A percentile compares a stretch with the other conserved stretches of the same genome.
These are phyloP conservation scores for Trichoderma koningii DNA, from an alignment of 2,329 filamentous ascomycete species.

Conservation along the genomic window DNA sequence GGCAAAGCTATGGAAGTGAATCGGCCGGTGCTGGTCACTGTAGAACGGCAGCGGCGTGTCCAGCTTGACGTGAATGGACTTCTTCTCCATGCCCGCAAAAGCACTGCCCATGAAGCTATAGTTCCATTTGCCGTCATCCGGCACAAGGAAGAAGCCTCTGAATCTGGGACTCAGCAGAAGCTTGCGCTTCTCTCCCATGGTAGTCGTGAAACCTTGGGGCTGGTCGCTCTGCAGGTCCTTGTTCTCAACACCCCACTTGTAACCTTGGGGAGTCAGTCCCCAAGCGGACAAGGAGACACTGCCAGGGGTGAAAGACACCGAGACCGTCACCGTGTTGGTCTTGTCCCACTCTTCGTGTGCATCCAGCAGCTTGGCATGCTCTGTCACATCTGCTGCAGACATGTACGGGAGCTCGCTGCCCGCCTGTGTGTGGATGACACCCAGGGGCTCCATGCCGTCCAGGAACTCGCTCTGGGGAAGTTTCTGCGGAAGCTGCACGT, in stretches of 20 bases:
- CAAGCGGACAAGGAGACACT: conserved; percentile 94
- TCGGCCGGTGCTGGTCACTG: conserved; percentile 83
- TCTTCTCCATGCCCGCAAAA: conserved; percentile 88
- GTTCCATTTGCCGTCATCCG: conserved; percentile 89
- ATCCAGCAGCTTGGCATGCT: conserved; percentile 88
- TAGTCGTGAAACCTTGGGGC: conserved; percentile 87
- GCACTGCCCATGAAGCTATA: conserved; percentile 96
- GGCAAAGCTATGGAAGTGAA: conserved; percentile 97
- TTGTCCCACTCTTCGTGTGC: conserved; percentile 67
- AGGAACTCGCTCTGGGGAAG: conserved; percentile 92
- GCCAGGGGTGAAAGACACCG: conserved; percentile 93
- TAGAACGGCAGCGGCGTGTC: conserved; percentile 92
- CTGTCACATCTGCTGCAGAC: conserved; percentile 91
- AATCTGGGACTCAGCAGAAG: conserved; percentile 90
- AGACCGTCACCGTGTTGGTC: conserved; percentile 90
- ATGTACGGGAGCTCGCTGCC: conserved; percentile 96
- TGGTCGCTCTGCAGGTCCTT: conserved; percentile 90
- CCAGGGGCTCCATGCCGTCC: conserved; percentile 81
- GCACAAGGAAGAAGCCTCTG: conserved; percentile 92
- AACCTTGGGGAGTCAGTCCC: conserved; percentile 87
- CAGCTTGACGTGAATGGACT: conserved; percentile 85
- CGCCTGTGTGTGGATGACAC: conserved; percentile 92
- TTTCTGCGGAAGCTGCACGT: conserved; percentile 86
- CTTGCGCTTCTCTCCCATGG: conserved; percentile 94
- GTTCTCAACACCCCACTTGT: conserved; percentile 97